Base-by-base conservation (phyloP, 164 flowering plant genomes). In the Vitis vinifera region DNA sequence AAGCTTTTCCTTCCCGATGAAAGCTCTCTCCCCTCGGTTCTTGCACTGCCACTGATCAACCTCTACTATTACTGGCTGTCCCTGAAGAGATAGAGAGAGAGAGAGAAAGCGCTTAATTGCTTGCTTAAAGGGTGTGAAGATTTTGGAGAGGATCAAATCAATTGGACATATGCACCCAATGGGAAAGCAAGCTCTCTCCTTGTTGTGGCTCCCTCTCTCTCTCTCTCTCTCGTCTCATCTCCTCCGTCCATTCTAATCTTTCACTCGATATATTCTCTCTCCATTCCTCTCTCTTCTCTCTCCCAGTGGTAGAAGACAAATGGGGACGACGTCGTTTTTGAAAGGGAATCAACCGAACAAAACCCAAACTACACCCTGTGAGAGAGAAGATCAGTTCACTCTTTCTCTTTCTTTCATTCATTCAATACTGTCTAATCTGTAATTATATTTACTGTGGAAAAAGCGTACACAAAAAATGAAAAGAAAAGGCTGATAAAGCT, bases 1-100 rank as follows among this genome's bases (percentile, higher is more conserved):
- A 59, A 63, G 57, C 15, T 11, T 71, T 71, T 71, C 59, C 59
- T 57, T 57, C 59, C 59, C 59, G 29, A 57, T 57, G 59, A 57
- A 57, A 57, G 27, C 59, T 57, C 59, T 17, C 16, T 13, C 55
- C 55, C 44, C 67, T 70, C 67, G 73, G n/a, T 57, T 57, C 59
- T 27, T 63, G 52, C 67, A 49, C 55, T 64, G 59, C 59, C 59
- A 56, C 59, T 16, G 59, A 7, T 56, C 29, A 4, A n/a, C 23
- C 16, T 3, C 23, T 56, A 56, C 59, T 56, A 56, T 19, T 56
- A 16, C n/a, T 55, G n/a, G 17, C 16, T 51, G 11, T 53, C 16
- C 29, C 9, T 7, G 59, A 19, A 4, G 10, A 56, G 59, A 55
- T 19, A 56, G 55, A 63, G 55, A 50, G 4, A n/a, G 30, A 44